phyloP scores from a whole-genome alignment of 2,329 filamentous ascomycete genomes.

The Achaetomium macrosporum region DNA sequence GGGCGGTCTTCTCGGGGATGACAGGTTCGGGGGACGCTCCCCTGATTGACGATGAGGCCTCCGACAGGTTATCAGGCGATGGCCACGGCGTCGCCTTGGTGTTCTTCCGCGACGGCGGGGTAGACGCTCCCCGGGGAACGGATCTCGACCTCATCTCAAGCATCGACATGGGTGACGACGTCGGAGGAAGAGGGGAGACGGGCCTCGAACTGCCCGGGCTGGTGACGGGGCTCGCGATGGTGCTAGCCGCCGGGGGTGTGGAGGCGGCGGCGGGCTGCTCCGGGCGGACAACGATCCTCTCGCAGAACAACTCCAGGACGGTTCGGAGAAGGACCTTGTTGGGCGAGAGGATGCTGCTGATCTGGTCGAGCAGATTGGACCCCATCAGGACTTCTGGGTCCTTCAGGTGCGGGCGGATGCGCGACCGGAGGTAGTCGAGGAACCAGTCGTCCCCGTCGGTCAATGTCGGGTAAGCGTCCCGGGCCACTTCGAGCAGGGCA shows the following conservation, averaged over 20 bases:
- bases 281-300: conserved; percentile 16
- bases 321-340: conserved; percentile 24
- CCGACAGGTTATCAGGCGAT: conserved; percentile 15
- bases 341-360: conserved; percentile 25
- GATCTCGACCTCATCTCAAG: conserved; percentile 21
- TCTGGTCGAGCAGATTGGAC: conserved; percentile 22
- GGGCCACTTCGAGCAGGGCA: conserved; percentile 23
- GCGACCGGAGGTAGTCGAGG: conserved; percentile 24
- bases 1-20: not conserved
- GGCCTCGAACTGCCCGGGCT: conserved; percentile 17
- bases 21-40: conserved; percentile 4
- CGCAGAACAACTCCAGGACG: conserved; percentile 26
- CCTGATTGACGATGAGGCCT: not conserved
- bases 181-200: conserved; percentile 12
- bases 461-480: conserved; percentile 24
- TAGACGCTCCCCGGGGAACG: conserved; percentile 13
- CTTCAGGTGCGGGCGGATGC: conserved; percentile 24
- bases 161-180: conserved; percentile 14
- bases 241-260: not conserved
- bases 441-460: conserved; percentile 25
- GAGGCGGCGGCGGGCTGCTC: conserved; percentile 3
- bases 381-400: conserved; percentile 22
- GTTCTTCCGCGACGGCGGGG: conserved; percentile 11
- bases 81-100: conserved; percentile 15
- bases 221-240: conserved; percentile 13